A percentile compares a stretch with the other conserved stretches of the same genome.
Conservation (phyloP, 441 rosid species). For the Metrosideros polymorpha region DNA sequence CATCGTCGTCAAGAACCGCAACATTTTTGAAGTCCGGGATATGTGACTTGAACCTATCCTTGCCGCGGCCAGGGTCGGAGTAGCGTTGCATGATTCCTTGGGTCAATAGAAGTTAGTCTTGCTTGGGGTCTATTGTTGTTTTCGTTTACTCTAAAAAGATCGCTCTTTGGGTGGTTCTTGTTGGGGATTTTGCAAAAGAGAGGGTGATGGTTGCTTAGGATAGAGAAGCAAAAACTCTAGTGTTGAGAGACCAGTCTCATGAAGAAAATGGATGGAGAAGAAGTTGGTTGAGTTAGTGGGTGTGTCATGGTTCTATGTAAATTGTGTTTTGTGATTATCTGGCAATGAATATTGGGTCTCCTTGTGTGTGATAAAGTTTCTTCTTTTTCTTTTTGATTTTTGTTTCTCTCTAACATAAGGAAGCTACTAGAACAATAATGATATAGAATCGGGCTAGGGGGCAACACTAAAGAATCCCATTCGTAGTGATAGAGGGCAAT, state of each 20-base stretch:
- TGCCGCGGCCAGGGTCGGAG: background rate
- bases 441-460: background rate
- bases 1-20: conserved; percentile 3
- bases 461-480: background rate
- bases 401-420: background rate
- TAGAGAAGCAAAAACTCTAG: background rate
- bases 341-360: background rate
- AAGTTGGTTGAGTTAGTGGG: background rate
- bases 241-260: background rate
- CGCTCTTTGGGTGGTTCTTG: background rate
- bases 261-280: background rate
- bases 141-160: background rate
- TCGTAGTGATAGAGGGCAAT: background rate
- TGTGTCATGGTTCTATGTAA: background rate
- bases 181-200: background rate
- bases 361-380: background rate
- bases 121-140: background rate
- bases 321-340: background rate
- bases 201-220: background rate
- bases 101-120: background rate
- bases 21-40: background rate
- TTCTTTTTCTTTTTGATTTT: background rate
- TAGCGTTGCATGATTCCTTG: background rate
- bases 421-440: background rate
- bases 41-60: background rate